Percentiles rank a stretch among this genome's conserved stretches.
Conservation (phyloP, 2,329 filamentous ascomycete species). For the Fusarium verticillioides region DNA sequence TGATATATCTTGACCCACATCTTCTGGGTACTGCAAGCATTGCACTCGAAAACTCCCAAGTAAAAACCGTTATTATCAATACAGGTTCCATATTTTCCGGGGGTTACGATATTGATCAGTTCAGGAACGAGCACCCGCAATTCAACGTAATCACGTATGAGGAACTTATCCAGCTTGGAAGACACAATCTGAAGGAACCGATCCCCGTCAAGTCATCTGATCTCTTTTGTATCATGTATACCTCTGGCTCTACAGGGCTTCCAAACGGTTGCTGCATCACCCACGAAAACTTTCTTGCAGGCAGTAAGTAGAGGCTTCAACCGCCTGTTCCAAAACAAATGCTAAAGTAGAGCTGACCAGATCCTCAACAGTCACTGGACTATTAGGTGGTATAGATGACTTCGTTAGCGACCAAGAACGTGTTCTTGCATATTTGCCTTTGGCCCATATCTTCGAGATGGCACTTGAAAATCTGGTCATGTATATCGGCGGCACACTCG, state of each 20-base stretch:
- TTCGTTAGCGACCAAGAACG: conserved; percentile 81
- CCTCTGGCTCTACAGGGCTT: conserved; percentile 87
- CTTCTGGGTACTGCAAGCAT: conserved; percentile 66
- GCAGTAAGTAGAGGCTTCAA: conserved; percentile 51
- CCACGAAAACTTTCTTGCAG: conserved; percentile 83
- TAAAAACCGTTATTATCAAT: conserved; percentile 73
- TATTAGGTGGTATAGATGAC: conserved; percentile 79
- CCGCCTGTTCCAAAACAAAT: not conserved
- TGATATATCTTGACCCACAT: conserved; percentile 88
- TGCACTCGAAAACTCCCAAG: conserved; percentile 63
- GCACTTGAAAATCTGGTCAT: conserved; percentile 92
- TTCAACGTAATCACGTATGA: conserved; percentile 65
- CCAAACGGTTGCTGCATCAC: conserved; percentile 90
- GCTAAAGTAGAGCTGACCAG: conserved; percentile 50
- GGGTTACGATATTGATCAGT: conserved; percentile 61
- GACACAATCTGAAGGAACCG: conserved; percentile 76
- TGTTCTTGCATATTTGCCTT: conserved; percentile 89
- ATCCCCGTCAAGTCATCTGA: conserved; percentile 79
- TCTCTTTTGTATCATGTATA: conserved; percentile 86
- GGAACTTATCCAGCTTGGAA: conserved; percentile 65
- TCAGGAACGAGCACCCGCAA: conserved; percentile 66
- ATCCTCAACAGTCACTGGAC: conserved; percentile 72
- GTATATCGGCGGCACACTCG: conserved; percentile 90
- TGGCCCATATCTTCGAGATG: conserved; percentile 96
- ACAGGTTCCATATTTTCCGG: conserved; percentile 62